Conservation (phyloP, 768 basidiomycete species). For the Suillus placidus region DNA sequence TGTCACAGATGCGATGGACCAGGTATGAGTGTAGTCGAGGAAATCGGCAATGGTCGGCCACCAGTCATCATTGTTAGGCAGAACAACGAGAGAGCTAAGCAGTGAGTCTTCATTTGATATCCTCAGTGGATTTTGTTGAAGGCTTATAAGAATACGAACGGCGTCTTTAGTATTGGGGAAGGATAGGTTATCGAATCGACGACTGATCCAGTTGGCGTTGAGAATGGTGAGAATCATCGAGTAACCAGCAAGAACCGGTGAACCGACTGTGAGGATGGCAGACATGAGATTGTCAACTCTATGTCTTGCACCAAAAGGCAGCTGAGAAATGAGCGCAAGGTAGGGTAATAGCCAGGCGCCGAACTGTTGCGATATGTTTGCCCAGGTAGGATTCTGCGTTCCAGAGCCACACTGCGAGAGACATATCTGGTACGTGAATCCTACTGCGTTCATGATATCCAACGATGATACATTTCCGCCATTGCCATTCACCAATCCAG, state of each 20-base stretch:
- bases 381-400: slow-evolving; percentile 20
- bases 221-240: slow-evolving; percentile 48
- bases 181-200: slow-evolving; percentile 30
- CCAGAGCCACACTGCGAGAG: slow-evolving; percentile 12
- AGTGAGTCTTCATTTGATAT: slow-evolving; percentile 30
- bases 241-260: slow-evolving; percentile 48
- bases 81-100: slow-evolving; percentile 45
- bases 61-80: slow-evolving; percentile 46
- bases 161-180: slow-evolving; percentile 32
- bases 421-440: slow-evolving; percentile 19
- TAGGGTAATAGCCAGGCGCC: slow-evolving; percentile 51
- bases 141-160: slow-evolving; percentile 37
- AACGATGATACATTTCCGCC: background rate
- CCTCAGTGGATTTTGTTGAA: slow-evolving; percentile 46
- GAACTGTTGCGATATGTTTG: slow-evolving; percentile 38
- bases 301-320: slow-evolving; percentile 47
- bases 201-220: slow-evolving; percentile 46
- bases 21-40: slow-evolving; percentile 43
- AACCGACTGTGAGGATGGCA: slow-evolving; percentile 47
- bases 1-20: slow-evolving; percentile 42
- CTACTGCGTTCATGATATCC: slow-evolving; percentile 12
- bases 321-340: slow-evolving; percentile 51
- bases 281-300: slow-evolving; percentile 46
- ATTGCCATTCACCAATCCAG: slow-evolving; percentile 8
- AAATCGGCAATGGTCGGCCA: slow-evolving; percentile 38